Conservation (phyloP, 2,329 filamentous ascomycete genomes). For the Calonectria crousiana region DNA sequence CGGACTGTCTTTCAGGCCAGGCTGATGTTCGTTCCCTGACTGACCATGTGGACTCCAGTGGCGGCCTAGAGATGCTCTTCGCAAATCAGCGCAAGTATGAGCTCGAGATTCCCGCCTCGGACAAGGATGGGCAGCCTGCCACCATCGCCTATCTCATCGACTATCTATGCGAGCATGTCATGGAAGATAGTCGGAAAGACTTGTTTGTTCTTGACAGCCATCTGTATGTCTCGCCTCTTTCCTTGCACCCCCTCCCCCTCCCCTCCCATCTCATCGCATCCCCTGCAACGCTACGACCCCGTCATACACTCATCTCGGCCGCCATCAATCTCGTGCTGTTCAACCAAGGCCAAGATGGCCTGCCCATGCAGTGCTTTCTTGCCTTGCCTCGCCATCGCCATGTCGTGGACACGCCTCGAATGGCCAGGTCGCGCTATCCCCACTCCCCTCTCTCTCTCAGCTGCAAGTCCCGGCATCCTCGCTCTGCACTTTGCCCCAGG, state of each 20-base stretch:
- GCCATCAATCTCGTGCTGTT: slow-evolving; percentile 4
- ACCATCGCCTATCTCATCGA: slow-evolving; percentile 83
- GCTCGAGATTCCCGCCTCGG: slow-evolving; percentile 74
- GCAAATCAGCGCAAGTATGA: slow-evolving; percentile 81
- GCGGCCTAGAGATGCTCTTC: slow-evolving; percentile 95
- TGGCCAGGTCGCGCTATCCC: not conserved
- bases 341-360: slow-evolving; percentile 1
- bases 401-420: not conserved
- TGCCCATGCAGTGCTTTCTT: slow-evolving; percentile 9
- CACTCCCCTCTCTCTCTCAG: slow-evolving; percentile 31
- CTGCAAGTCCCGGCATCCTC: slow-evolving; percentile 28
- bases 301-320: not conserved
- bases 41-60: slow-evolving; percentile 63
- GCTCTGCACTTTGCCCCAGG: slow-evolving; percentile 11
- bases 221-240: slow-evolving; percentile 73
- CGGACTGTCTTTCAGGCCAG: not conserved
- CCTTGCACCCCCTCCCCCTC: slow-evolving; percentile 1
- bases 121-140: slow-evolving; percentile 69
- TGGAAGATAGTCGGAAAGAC: slow-evolving; percentile 88
- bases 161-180: slow-evolving; percentile 82
- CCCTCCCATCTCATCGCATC: not conserved
- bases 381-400: slow-evolving; percentile 1
- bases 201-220: slow-evolving; percentile 89
- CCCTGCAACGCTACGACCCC: slow-evolving; percentile 5
- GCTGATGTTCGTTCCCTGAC: slow-evolving; percentile 24